Percentiles rank a stretch among this genome's conserved stretches.
These are phyloP conservation scores for Umbelopsis vinacea DNA, from an alignment of 192 early-diverging fungal species.

Conservation along the genomic window DNA sequence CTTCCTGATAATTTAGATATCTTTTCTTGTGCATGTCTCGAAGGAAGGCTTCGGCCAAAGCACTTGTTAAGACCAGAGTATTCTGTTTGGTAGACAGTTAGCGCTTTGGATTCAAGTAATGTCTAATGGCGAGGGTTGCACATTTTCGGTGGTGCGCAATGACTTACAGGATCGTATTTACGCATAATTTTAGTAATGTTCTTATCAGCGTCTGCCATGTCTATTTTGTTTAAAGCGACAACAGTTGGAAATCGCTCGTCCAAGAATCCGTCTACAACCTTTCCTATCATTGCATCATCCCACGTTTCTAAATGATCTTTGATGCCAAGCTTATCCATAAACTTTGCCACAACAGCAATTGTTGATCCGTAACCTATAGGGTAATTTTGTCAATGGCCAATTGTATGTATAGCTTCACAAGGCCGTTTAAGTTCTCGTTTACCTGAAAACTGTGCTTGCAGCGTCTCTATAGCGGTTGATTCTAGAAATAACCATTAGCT, in stretches of 20 bases:
- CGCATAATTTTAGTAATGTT: slow-evolving; percentile 79
- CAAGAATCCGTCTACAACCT: slow-evolving; percentile 70
- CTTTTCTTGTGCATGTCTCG: slow-evolving; percentile 63
- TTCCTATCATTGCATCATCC: slow-evolving; percentile 60
- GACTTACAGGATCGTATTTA: slow-evolving; percentile 71
- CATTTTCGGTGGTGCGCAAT: background rate
- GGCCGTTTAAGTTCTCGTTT: background rate
- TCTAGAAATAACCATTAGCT: slow-evolving; percentile 24
- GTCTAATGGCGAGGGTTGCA: background rate
- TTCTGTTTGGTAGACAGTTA: slow-evolving; percentile 42
- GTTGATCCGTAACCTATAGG: slow-evolving; percentile 64
- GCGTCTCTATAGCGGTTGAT: slow-evolving; percentile 55
- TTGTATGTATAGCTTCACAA: background rate
- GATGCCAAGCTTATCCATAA: slow-evolving; percentile 55
- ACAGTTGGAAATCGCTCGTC: slow-evolving; percentile 82
- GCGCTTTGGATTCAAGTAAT: background rate
- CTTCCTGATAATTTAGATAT: slow-evolving; percentile 58
- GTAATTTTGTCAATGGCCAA: background rate
- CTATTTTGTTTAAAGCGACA: slow-evolving; percentile 87
- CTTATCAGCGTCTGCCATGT: slow-evolving; percentile 81
- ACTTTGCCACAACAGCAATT: slow-evolving; percentile 44
- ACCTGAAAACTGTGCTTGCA: slow-evolving; percentile 55
- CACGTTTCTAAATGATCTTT: slow-evolving; percentile 68
- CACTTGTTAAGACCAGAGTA: slow-evolving; percentile 66
- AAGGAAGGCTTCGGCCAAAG: slow-evolving; percentile 66